Evolutionary conservation across 371 early-diverging fungal species (phyloP), one percentile per base, ranked within the genome.

Genomic region (Thermomucor indicae-seudaticae): DNA sequence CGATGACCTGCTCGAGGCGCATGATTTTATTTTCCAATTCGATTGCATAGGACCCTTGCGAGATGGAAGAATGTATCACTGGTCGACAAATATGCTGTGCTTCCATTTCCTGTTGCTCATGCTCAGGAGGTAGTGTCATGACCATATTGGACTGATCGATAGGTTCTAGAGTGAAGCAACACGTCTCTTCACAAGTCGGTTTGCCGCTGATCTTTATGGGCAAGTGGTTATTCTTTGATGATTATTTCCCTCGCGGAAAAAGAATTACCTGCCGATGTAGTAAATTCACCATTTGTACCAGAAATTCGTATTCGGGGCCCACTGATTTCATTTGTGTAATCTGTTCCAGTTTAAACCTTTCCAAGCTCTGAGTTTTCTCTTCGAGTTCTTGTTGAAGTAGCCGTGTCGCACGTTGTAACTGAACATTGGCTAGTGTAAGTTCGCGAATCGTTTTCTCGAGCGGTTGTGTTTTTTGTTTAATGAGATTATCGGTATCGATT

Each of bases 271-370:
- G 73, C 53, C 73, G 66, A 27, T 76, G 71, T 16, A 76, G 64
- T 34, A 76, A 24, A 41, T 76, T 76, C n/a, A 76, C 62, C 65
- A 72, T 72, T 50, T 76, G 77, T n/a, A 76, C 77, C 3, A 76
- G 45, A 51, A 64, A 76, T 38, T 76, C 77, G 49, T 76, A 76
- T 44, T 76, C 77, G 37, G 77, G 77, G 6, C 77, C 77, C 11
- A 72, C 73, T 11, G 56, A 57, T 52, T 72, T 72, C 71, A 76
- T 72, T 34, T 66, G 56, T 12, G 62, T 34, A 16, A 76, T 67
- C 28, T 70, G 70, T 11, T 76, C 71, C 20, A 31, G 51, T 19
- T 60, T 51, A 29, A 55, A 55, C 19, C 55, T 40, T 23, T 37
- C 43, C 40, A 51, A 53, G 50, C 12, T 53, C n/a, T 31, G 30